Evolutionary conservation across 1,139 yeast species (phyloP).

Genomic region (Pichia sp.): DNA sequence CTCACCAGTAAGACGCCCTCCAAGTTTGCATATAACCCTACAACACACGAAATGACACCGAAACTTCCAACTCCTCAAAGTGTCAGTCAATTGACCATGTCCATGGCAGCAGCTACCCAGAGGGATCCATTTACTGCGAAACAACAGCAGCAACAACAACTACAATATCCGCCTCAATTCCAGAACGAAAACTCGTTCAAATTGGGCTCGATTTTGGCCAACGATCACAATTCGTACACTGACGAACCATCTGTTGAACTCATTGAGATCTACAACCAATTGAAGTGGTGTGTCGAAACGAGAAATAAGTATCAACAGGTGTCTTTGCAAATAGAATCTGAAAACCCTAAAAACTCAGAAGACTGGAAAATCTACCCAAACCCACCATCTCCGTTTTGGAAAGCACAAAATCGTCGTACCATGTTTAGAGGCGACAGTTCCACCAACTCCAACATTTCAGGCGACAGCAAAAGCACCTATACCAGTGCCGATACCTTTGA

Average conservation of each 20-base stretch:
- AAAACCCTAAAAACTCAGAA: conserved; percentile 72
- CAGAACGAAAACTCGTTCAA: conserved; percentile 20
- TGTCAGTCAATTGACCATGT: not conserved
- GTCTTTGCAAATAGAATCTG: conserved; percentile 64
- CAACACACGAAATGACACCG: conserved; percentile 25
- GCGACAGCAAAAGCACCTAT: conserved; percentile 7
- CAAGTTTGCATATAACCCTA: conserved; percentile 22
- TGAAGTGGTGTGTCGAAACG: conserved; percentile 61
- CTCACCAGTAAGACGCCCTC: conserved; percentile 4
- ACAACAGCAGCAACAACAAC: not conserved
- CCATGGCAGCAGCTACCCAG: not conserved
- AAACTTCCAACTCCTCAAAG: not conserved
- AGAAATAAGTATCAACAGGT: conserved; percentile 68
- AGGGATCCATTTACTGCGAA: conserved; percentile 1
- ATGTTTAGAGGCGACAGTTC: not conserved
- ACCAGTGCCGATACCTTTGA: conserved; percentile 43
- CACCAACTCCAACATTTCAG: not conserved
- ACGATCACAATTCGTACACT: conserved; percentile 49
- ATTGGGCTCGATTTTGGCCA: conserved; percentile 51
- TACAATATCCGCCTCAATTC: not conserved
- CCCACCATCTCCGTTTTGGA: conserved; percentile 92
- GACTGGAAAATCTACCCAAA: conserved; percentile 83
- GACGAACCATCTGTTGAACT: conserved; percentile 68
- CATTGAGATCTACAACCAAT: conserved; percentile 59
- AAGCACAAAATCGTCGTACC: conserved; percentile 34